Evolutionary conservation across 352 stramenopile species (phyloP), one percentile per base, ranked within the genome.

Genomic region (Pythium dissimile): DNA sequence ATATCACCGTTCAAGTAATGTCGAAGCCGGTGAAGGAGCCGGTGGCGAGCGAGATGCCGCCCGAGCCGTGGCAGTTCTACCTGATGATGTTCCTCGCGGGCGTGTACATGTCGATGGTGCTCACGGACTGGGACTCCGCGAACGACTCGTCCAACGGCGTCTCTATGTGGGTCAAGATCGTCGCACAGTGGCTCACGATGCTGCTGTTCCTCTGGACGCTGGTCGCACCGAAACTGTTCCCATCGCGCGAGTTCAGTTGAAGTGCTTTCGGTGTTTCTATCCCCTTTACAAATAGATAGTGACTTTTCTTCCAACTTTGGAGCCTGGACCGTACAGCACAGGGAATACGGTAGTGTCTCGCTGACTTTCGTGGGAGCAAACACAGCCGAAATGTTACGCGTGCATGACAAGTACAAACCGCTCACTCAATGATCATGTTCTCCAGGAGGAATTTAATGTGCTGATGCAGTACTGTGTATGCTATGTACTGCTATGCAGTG

Each of bases 101-200:
- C 26, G 86, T 97, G 45, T 98, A 96, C 85, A 96, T 96, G 84
- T 73, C 89, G 2, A 98, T 98, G 93, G 85, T 95, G 28, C 79
- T 99, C 38, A 98, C 94, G 10, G 88, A 95, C 64, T 99, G 95
- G 94, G 89, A 96, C 45, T 89, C 86, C 3, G 86, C 92, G 21
- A 61, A 92, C 50, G 74, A 63, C n/a, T 67, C 71, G 3, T 77
- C 58, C 42, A 88, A 88, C 30, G 77, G 84, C 13, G 73, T 95
- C 1, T 95, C 83, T 16, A 98, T 98, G 94, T 98, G 94, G 93
- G 92, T 99, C 53, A 93, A 98, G 37, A 96, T 98, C 67, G 70
- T 80, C 11, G 84, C 89, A 21, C 95, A 98, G 57, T 99, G 95
- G 94, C 57, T 97, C 39, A 92, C 86, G n/a, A 83, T 98, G 32